A percentile compares a stretch with the other conserved stretches of the same genome.
These are phyloP conservation scores for Cylindrodendrum hubeiense DNA, from an alignment of 2,329 filamentous ascomycete species.

Conservation along the genomic window DNA sequence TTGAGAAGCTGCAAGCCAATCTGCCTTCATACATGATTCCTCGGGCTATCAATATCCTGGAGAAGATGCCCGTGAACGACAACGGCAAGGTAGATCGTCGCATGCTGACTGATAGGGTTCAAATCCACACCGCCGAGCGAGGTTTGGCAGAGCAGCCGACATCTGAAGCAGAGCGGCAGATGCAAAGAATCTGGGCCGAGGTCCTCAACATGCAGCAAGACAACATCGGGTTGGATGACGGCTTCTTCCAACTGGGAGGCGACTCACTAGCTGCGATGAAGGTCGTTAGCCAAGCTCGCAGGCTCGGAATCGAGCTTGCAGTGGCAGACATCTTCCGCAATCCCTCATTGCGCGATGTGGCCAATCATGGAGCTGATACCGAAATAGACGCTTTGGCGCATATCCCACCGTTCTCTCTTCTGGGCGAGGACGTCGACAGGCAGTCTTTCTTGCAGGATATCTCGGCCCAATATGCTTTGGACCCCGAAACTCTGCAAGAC, in stretches of 20 bases:
- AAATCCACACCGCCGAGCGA: not conserved
- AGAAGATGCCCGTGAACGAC: slow-evolving; percentile 42
- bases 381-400: slow-evolving; percentile 22
- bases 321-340: slow-evolving; percentile 26
- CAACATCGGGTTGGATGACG: slow-evolving; percentile 46
- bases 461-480: not conserved
- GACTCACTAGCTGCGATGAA: slow-evolving; percentile 43
- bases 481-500: slow-evolving; percentile 41
- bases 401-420: slow-evolving; percentile 52
- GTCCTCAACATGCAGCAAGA: slow-evolving; percentile 26
- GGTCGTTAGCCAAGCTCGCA: slow-evolving; percentile 30
- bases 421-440: slow-evolving; percentile 10
- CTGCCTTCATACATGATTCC: slow-evolving; percentile 46
- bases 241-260: slow-evolving; percentile 45
- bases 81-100: slow-evolving; percentile 44
- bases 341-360: not conserved
- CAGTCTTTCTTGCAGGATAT: not conserved
- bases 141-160: not conserved
- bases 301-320: slow-evolving; percentile 4
- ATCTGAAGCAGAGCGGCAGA: not conserved
- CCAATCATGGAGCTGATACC: not conserved
- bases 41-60: slow-evolving; percentile 32
- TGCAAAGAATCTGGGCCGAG: slow-evolving; percentile 26
- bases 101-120: not conserved
- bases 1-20: not conserved